phyloP scores from a whole-genome alignment of 208 protist species.

The Naegleria fowleri region DNA sequence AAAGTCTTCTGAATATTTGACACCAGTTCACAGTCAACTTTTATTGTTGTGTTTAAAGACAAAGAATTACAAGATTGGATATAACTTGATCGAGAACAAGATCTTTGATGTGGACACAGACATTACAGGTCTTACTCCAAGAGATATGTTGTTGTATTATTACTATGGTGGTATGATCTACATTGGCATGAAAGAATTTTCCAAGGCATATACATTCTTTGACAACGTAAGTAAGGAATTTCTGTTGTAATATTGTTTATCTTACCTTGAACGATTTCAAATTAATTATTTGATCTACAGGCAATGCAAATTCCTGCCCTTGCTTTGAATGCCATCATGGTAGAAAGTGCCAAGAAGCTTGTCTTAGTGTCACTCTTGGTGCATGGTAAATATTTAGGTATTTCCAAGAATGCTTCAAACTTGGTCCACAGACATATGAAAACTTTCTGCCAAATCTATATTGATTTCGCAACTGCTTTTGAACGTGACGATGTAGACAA shows the following conservation, averaged over 20 bases:
- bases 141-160: slow-evolving; percentile 51
- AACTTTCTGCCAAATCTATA: slow-evolving; percentile 43
- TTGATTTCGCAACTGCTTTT: slow-evolving; percentile 46
- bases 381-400: slow-evolving; percentile 33
- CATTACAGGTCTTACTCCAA: slow-evolving; percentile 33
- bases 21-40: slow-evolving; percentile 50
- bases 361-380: slow-evolving; percentile 47
- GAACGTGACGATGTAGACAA: slow-evolving; percentile 36
- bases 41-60: slow-evolving; percentile 48
- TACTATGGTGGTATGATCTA: slow-evolving; percentile 59
- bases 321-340: slow-evolving; percentile 49
- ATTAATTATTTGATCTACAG: not conserved
- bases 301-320: slow-evolving; percentile 44
- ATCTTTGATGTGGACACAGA: slow-evolving; percentile 40
- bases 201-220: slow-evolving; percentile 46
- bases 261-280: not conserved
- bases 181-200: slow-evolving; percentile 47
- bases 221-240: slow-evolving; percentile 29
- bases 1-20: slow-evolving; percentile 37
- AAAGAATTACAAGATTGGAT: slow-evolving; percentile 46
- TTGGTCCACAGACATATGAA: slow-evolving; percentile 50
- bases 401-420: slow-evolving; percentile 44
- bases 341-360: slow-evolving; percentile 59
- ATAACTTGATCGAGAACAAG: slow-evolving; percentile 37
- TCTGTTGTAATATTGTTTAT: no score